Evolutionary conservation across 495 filamentous ascomycete genomes (phyloP).

Genomic region (Podospora bellae-mahoneyi): DNA sequence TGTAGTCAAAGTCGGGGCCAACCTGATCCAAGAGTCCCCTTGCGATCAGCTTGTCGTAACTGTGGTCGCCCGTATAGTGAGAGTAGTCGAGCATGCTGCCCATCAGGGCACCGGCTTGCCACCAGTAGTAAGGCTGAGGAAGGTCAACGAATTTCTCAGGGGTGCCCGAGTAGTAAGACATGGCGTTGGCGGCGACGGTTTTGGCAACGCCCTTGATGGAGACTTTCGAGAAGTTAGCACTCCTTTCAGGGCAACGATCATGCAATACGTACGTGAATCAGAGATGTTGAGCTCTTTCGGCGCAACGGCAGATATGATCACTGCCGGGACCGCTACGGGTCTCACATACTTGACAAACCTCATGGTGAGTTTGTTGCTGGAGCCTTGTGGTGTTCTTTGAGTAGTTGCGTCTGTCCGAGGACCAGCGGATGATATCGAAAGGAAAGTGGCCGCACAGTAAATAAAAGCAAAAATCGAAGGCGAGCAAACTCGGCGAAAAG

Average conservation of each 20-base stretch:
- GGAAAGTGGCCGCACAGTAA: neutral
- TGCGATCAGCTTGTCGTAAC: constrained; percentile 65
- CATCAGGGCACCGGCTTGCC: constrained; percentile 73
- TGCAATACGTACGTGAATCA: constrained; percentile 32
- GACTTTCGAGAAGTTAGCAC: constrained; percentile 27
- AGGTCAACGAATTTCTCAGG: constrained; percentile 59
- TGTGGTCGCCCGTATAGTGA: constrained; percentile 71
- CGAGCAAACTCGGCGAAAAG: too few relatives aligned
- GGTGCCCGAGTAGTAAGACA: constrained; percentile 66
- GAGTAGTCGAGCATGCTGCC: constrained; percentile 78
- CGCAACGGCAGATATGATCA: constrained; percentile 22
- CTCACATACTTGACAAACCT: neutral
- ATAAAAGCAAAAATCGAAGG: neutral
- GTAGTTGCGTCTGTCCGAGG: too few relatives aligned
- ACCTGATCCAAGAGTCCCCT: constrained; percentile 62
- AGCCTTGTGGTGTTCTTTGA: too few relatives aligned
- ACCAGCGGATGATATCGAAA: neutral
- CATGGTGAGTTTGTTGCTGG: neutral
- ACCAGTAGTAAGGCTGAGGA: constrained; percentile 75
- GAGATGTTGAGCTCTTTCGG: constrained; percentile 46
- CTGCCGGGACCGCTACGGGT: neutral
- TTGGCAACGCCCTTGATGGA: constrained; percentile 50
- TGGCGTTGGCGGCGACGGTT: constrained; percentile 50
- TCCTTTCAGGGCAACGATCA: too few relatives aligned
- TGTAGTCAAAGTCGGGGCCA: constrained; percentile 61